Conservation (phyloP, 2,329 filamentous ascomycete genomes). For the Bipolaris gigantea region DNA sequence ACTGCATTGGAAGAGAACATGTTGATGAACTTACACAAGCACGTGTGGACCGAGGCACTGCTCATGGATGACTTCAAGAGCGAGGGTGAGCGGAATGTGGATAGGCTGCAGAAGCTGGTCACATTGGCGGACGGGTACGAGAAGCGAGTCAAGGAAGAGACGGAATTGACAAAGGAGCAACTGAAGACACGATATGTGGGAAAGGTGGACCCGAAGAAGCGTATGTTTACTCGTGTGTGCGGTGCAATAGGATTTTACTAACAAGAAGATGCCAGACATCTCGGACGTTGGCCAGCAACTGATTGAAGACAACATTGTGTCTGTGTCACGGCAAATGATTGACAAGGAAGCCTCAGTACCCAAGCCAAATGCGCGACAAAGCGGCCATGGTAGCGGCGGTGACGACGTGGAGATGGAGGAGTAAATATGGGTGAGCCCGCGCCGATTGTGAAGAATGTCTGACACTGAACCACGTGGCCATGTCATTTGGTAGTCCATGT, state of each 20-base stretch:
- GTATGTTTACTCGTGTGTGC: conserved; percentile 45
- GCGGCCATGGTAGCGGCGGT: conserved; percentile 30
- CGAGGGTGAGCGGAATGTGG: conserved; percentile 83
- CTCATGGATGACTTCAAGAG: conserved; percentile 94
- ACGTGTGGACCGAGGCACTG: conserved; percentile 96
- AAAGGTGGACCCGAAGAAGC: conserved; percentile 99
- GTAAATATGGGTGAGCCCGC: background rate
- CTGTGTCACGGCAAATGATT: conserved; percentile 98
- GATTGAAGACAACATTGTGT: conserved; percentile 99
- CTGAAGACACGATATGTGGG: conserved; percentile 98
- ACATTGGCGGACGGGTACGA: conserved; percentile 93
- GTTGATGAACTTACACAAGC: conserved; percentile 99
- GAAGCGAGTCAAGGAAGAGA: conserved; percentile 98
- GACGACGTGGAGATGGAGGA: conserved; percentile 36
- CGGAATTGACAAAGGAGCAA: conserved; percentile 93
- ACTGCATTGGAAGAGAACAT: conserved; percentile 98
- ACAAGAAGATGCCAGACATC: conserved; percentile 60
- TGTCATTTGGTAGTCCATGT: background rate
- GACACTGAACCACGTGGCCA: background rate
- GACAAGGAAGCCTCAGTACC: conserved; percentile 97
- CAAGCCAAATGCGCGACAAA: conserved; percentile 43
- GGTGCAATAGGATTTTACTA: conserved; percentile 10
- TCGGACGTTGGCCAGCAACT: conserved; percentile 94
- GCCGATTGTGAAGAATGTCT: background rate
- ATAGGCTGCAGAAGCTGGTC: conserved; percentile 82